Conservation (phyloP, 2,329 filamentous ascomycete species). For the Penicillium oxalicum region DNA sequence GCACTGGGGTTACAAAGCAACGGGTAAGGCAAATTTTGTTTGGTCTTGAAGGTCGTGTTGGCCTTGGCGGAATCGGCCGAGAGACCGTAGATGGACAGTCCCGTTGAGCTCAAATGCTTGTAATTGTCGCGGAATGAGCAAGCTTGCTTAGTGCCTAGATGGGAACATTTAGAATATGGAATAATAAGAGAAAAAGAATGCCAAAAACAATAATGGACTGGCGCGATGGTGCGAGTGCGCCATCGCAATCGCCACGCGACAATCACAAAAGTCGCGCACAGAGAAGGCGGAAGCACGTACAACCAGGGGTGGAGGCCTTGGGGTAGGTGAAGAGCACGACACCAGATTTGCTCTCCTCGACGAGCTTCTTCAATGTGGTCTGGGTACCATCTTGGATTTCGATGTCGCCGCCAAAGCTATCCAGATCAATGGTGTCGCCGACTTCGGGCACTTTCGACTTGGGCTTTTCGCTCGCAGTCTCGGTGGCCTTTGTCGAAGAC, state of each 20-base stretch:
- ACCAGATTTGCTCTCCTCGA: conserved; percentile 76
- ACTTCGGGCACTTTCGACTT: conserved; percentile 26
- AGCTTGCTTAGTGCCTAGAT: conserved; percentile 78
- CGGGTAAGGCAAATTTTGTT: conserved; percentile 82
- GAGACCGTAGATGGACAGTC: conserved; percentile 83
- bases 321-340: conserved; percentile 95
- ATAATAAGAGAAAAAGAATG: too few species aligned
- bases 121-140: conserved; percentile 90
- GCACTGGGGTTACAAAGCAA: conserved; percentile 76
- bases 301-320: conserved; percentile 87
- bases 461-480: conserved; percentile 14
- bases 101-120: conserved; percentile 65
- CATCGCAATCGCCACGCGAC: too few species aligned
- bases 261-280: too few species aligned
- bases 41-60: conserved; percentile 87
- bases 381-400: conserved; percentile 78
- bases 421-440: conserved; percentile 50
- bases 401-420: conserved; percentile 61
- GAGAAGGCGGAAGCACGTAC: conserved; percentile 50
- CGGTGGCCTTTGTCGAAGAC: conserved; percentile 21
- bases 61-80: conserved; percentile 82
- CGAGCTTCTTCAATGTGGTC: conserved; percentile 71
- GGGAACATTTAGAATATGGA: too few species aligned
- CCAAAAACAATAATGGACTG: not conserved
- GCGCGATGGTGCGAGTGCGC: not conserved